These are phyloP conservation scores for Zea mays DNA, from an alignment of 176 grass and related monocot genomes.

Conservation along the genomic window Zm-B73-REFERENCE-NAM-5.0 NC_050105.1:61395001-61395500, in stretches of 20 bases:
- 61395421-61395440: constrained; percentile 11
- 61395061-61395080: too few species aligned
- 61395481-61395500: not conserved
- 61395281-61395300: not conserved
- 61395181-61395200: too few species aligned
- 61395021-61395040: too few species aligned
- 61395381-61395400: constrained; percentile 1
- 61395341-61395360: not conserved
- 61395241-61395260: not conserved
- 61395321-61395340: not conserved
- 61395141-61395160: too few species aligned
- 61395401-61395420: not conserved
- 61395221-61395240: not conserved
- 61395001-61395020: too few species aligned
- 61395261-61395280: not conserved
- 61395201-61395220: too few species aligned
- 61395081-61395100: too few species aligned
- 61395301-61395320: not conserved
- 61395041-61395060: too few species aligned
- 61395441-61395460: not conserved
- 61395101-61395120: too few species aligned
- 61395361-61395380: not conserved
- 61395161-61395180: too few species aligned
- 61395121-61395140: too few species aligned
- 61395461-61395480: constrained; percentile 20